phyloP scores from a whole-genome alignment of 495 filamentous ascomycete genomes.

The Penicillium salamii region DNA sequence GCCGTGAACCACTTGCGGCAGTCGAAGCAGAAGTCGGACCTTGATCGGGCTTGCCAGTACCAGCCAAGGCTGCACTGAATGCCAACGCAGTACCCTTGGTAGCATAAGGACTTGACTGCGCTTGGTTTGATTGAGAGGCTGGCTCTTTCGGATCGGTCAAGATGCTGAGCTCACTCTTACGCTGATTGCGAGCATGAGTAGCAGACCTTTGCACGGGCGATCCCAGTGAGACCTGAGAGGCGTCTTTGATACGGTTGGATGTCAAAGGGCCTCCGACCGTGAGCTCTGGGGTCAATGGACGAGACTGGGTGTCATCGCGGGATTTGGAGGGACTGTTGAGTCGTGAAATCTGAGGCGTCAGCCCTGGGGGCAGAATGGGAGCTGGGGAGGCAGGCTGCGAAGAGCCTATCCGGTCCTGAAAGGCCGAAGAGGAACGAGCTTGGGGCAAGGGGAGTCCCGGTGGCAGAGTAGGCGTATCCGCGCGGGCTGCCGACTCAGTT shows the following conservation, averaged over 20 bases:
- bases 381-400: constrained; percentile 35
- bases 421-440: constrained; percentile 43
- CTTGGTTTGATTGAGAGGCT: constrained; percentile 11
- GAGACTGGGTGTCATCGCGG: constrained; percentile 19
- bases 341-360: constrained; percentile 23
- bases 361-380: constrained; percentile 31
- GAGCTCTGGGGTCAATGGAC: constrained; percentile 20
- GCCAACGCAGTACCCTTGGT: constrained; percentile 34
- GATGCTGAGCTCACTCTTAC: constrained; percentile 24
- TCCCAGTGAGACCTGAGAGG: constrained; percentile 40
- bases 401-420: constrained; percentile 33
- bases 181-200: constrained; percentile 26
- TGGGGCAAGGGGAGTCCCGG: constrained; percentile 63
- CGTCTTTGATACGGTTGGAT: constrained; percentile 31
- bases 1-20: constrained; percentile 30
- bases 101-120: constrained; percentile 8
- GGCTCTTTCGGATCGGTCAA: constrained; percentile 19
- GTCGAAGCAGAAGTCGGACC: constrained; percentile 16
- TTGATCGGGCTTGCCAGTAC: constrained; percentile 22
- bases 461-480: constrained; percentile 59
- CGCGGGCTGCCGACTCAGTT: constrained; percentile 34
- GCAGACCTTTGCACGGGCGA: constrained; percentile 42
- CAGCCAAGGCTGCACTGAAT: constrained; percentile 24
- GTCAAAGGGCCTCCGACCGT: constrained; percentile 1
- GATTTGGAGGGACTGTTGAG: constrained; percentile 30